Percentiles rank a stretch among this genome's conserved stretches.
phyloP scores from a whole-genome alignment of 148 eudicot species.

The Camellia sinensis region DNA sequence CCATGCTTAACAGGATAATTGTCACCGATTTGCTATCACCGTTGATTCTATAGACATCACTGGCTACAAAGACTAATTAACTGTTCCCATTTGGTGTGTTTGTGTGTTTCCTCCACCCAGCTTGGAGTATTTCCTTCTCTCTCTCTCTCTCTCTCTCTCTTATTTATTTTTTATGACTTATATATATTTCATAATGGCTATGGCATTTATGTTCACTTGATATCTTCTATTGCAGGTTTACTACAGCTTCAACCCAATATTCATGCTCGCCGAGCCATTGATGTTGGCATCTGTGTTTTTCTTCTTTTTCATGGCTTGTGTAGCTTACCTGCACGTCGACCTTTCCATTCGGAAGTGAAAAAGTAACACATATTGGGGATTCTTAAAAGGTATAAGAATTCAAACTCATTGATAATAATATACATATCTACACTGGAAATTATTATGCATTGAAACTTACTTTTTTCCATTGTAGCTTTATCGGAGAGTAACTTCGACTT shows the following conservation, averaged over 20 bases:
- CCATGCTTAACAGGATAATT: no score
- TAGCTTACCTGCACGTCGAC: conserved; percentile 76
- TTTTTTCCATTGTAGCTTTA: not conserved
- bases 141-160: no score
- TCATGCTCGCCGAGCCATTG: conserved; percentile 97
- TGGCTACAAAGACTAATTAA: no score
- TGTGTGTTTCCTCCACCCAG: no score
- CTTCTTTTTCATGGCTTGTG: conserved; percentile 66
- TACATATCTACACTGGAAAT: no score
- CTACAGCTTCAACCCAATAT: conserved; percentile 76
- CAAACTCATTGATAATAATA: not conserved
- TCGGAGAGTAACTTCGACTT: not conserved
- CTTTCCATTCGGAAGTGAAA: conserved; percentile 66
- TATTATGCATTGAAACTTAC: no score
- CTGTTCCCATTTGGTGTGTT: no score
- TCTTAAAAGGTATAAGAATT: conserved; percentile 12
- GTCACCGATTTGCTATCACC: no score
- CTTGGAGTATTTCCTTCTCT: no score
- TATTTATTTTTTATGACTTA: no score
- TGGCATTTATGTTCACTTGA: not conserved
- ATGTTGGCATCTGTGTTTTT: conserved; percentile 72
- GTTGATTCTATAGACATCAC: no score
- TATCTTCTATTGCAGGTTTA: conserved; percentile 56
- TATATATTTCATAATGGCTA: no score
- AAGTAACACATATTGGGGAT: conserved; percentile 8